Evolutionary conservation across 805 yeast genomes (phyloP).

Genomic region (Candida golubevii): DNA sequence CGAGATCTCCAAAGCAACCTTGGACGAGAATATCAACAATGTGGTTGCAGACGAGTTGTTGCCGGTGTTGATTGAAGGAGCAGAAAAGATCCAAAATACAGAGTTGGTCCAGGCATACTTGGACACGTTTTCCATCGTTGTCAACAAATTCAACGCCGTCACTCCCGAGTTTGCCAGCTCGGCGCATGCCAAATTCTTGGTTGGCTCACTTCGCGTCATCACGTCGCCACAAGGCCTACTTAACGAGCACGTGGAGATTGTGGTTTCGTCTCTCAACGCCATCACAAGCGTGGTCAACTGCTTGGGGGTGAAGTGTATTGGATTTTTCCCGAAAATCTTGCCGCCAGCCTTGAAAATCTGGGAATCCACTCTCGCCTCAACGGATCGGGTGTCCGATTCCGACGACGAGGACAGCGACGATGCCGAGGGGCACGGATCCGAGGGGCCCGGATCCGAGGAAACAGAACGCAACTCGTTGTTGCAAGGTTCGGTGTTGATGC

Average conservation of each 20-base stretch:
- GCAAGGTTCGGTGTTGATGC: constrained; percentile 66
- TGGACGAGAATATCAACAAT: constrained; percentile 42
- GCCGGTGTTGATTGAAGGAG: constrained; percentile 43
- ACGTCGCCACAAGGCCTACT: constrained; percentile 50
- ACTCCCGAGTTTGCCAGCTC: constrained; percentile 24
- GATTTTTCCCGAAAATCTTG: constrained; percentile 78
- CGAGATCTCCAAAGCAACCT: constrained; percentile 48
- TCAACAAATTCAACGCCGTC: constrained; percentile 53
- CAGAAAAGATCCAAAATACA: constrained; percentile 31
- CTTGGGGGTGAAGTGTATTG: constrained; percentile 82
- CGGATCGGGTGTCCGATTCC: not conserved
- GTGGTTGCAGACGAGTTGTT: constrained; percentile 51
- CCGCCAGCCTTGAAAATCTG: constrained; percentile 68
- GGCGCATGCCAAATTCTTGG: constrained; percentile 44
- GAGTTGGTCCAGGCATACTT: constrained; percentile 65
- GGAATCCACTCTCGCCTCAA: constrained; percentile 27
- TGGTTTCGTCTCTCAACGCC: constrained; percentile 69
- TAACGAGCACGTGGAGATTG: constrained; percentile 54
- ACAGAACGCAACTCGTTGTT: constrained; percentile 35
- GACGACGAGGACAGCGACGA: constrained; percentile 9
- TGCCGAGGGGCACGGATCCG: constrained; percentile 22
- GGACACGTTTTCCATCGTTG: constrained; percentile 60
- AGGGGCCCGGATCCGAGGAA: constrained; percentile 10
- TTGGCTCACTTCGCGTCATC: constrained; percentile 46
- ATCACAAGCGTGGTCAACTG: constrained; percentile 65